phyloP scores from a whole-genome alignment of 2,329 filamentous ascomycete genomes.

The Beauveria varroae region DNA sequence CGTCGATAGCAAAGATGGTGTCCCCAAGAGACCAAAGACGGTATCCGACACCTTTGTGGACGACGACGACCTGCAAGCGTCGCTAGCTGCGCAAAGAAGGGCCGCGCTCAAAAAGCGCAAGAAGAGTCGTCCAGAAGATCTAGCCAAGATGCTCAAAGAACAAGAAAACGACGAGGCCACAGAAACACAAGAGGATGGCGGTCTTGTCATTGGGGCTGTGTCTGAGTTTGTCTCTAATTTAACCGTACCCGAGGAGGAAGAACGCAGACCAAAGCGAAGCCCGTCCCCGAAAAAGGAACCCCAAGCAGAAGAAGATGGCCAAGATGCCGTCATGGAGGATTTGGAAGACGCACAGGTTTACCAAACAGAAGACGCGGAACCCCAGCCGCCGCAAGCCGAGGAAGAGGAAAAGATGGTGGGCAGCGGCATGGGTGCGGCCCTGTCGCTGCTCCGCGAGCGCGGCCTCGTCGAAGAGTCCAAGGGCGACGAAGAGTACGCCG shows the following conservation, averaged over 20 bases:
- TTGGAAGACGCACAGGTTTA: conserved; percentile 27
- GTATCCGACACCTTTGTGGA: conserved; percentile 69
- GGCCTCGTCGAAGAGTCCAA: conserved; percentile 65
- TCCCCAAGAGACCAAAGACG: conserved; percentile 54
- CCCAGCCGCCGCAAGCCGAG: conserved; percentile 33
- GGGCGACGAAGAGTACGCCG: conserved; percentile 55
- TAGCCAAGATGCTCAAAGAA: conserved; percentile 71
- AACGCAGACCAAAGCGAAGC: conserved; percentile 43
- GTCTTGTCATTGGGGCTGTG: conserved; percentile 90
- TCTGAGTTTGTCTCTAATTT: conserved; percentile 89
- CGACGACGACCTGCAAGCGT: conserved; percentile 86
- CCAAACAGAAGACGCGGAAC: conserved; percentile 25
- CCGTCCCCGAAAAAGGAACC: conserved; percentile 26
- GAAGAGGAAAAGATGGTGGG: conserved; percentile 79
- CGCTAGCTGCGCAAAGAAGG: conserved; percentile 73
- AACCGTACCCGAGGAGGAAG: conserved; percentile 55
- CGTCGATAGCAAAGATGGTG: conserved; percentile 51
- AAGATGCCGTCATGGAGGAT: conserved; percentile 41
- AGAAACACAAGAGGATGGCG: conserved; percentile 34
- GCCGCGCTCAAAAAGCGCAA: conserved; percentile 88
- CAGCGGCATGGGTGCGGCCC: conserved; percentile 71
- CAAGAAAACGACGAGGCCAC: conserved; percentile 48
- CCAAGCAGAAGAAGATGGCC: conserved; percentile 19
- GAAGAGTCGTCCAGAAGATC: conserved; percentile 75
- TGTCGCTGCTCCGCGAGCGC: conserved; percentile 77